phyloP scores from a whole-genome alignment of 352 stramenopile genomes.

The Pythium biforme region DNA sequence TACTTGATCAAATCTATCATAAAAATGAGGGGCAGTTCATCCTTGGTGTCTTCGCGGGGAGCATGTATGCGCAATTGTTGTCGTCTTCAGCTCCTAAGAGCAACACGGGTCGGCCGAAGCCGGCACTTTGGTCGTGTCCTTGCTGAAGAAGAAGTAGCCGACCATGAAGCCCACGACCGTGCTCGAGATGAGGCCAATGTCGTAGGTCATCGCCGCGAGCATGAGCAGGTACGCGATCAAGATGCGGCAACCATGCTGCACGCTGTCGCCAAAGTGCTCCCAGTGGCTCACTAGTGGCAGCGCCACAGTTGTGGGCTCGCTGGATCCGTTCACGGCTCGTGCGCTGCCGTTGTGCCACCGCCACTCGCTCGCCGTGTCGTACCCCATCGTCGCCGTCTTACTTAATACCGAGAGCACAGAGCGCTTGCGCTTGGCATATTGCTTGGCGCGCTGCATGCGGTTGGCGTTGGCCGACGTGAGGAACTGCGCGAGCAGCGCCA shows the following conservation, averaged over 20 bases:
- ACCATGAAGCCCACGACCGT: conserved; percentile 66
- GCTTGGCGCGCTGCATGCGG: conserved; percentile 48
- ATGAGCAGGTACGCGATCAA: conserved; percentile 79
- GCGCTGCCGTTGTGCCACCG: not conserved
- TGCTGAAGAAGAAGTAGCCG: conserved; percentile 67
- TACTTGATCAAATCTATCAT: not conserved
- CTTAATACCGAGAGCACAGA: not conserved
- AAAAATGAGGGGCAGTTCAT: not conserved
- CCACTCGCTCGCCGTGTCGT: conserved; percentile 12
- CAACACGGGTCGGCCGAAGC: conserved; percentile 71
- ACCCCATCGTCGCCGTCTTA: not conserved
- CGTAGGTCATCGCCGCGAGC: conserved; percentile 81
- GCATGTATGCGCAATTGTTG: not conserved
- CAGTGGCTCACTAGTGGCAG: conserved; percentile 44
- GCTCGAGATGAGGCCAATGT: conserved; percentile 55
- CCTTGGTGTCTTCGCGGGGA: too few relatives aligned
- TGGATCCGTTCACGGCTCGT: not conserved
- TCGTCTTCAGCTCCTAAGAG: conserved; percentile 16
- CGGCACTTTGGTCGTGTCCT: conserved; percentile 68
- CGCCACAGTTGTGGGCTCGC: too few relatives aligned
- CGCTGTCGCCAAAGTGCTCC: conserved; percentile 55
- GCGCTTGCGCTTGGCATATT: conserved; percentile 23
- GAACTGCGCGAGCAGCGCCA: conserved; percentile 61
- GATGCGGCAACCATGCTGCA: conserved; percentile 63
- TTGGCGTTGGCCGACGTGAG: conserved; percentile 43